phyloP scores from a whole-genome alignment of 805 yeast genomes.

The Nakazawaea populi region DNA sequence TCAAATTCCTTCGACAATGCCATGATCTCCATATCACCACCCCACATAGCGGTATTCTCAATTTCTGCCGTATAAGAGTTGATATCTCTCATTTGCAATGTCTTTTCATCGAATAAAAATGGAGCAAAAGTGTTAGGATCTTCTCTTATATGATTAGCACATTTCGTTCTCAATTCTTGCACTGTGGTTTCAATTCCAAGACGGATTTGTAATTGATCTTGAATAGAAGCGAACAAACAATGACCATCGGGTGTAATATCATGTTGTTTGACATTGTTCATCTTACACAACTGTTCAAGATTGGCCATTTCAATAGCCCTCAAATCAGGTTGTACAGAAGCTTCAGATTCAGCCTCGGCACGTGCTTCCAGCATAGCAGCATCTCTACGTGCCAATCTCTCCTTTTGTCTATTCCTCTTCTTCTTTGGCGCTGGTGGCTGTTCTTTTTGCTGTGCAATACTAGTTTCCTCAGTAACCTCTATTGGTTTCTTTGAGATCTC shows the following conservation, averaged over 20 bases:
- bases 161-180: slow-evolving; percentile 51
- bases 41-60: slow-evolving; percentile 87
- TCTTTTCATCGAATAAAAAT: slow-evolving; percentile 74
- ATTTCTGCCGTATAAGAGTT: slow-evolving; percentile 64
- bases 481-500: slow-evolving; percentile 26
- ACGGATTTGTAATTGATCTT: slow-evolving; percentile 65
- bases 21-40: slow-evolving; percentile 87
- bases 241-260: slow-evolving; percentile 92
- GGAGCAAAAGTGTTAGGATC: slow-evolving; percentile 74
- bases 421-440: slow-evolving; percentile 24
- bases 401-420: slow-evolving; percentile 80
- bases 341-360: slow-evolving; percentile 68
- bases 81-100: slow-evolving; percentile 57
- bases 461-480: slow-evolving; percentile 16
- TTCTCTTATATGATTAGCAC: slow-evolving; percentile 60
- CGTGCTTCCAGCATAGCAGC: slow-evolving; percentile 58
- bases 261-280: slow-evolving; percentile 43
- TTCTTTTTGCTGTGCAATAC: neutral
- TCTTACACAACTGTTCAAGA: slow-evolving; percentile 45
- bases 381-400: slow-evolving; percentile 69
- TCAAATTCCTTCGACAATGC: slow-evolving; percentile 71
- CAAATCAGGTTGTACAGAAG: slow-evolving; percentile 57
- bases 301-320: slow-evolving; percentile 68
- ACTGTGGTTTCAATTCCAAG: slow-evolving; percentile 35
- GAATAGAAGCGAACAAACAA: slow-evolving; percentile 81